Percentiles rank a stretch among this genome's conserved stretches.
These are phyloP conservation scores for Colletotrichum ledebouriae DNA, from an alignment of 2,329 filamentous ascomycete species.

Conservation along the genomic window DNA sequence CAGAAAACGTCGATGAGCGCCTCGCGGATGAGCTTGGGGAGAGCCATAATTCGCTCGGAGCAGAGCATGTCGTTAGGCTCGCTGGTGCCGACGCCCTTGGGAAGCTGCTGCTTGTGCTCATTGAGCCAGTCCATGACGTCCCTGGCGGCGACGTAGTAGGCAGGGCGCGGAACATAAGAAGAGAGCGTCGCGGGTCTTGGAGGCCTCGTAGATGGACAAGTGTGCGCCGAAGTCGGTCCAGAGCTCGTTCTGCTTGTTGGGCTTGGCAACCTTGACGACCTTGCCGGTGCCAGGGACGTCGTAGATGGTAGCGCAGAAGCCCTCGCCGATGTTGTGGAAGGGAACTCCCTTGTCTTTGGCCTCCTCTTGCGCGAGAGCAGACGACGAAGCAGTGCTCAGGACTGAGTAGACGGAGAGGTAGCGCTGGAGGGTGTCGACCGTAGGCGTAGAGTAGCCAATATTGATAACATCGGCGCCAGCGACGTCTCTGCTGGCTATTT, in stretches of 20 bases:
- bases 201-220: background rate
- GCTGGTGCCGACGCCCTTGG: background rate
- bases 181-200: background rate
- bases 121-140: background rate
- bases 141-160: background rate
- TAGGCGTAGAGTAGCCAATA: no score
- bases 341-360: no score
- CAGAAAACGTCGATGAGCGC: background rate
- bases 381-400: no score
- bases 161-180: background rate
- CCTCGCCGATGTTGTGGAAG: background rate
- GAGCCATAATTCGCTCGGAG: background rate
- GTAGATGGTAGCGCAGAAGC: background rate
- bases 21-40: background rate
- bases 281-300: background rate
- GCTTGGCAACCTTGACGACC: background rate
- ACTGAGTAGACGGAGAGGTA: no score
- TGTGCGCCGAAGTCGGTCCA: slow-evolving; percentile 8
- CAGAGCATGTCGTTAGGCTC: background rate
- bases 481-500: no score
- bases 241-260: background rate
- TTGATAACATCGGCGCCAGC: no score
- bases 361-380: no score
- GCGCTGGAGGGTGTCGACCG: no score
- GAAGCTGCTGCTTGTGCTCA: background rate